phyloP scores from a whole-genome alignment of 73 alveolate species.

The Paramecium primaurelia region DNA sequence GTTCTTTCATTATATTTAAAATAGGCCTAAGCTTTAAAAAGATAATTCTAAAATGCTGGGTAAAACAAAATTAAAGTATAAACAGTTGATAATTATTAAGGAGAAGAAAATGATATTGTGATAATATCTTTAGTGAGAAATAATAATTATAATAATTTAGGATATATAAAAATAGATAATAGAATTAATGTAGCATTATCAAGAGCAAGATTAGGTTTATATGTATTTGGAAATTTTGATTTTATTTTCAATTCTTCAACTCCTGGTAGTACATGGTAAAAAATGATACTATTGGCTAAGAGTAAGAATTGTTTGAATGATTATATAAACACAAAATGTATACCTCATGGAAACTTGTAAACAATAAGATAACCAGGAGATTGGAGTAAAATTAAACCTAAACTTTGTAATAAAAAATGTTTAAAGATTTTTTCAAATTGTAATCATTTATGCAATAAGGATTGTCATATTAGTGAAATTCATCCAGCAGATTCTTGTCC shows the following conservation, averaged over 20 bases:
- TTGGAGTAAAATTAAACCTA: neutral
- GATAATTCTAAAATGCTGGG: neutral
- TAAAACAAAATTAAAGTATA: slow-evolving; percentile 62
- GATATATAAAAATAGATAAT: slow-evolving; percentile 76
- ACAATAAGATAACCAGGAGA: neutral
- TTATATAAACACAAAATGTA: neutral
- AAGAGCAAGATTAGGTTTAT: slow-evolving; percentile 88
- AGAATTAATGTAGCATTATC: slow-evolving; percentile 89
- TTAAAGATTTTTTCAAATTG: neutral
- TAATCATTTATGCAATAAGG: slow-evolving; percentile 50
- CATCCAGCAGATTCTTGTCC: neutral
- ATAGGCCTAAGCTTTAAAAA: slow-evolving; percentile 64
- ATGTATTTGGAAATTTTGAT: slow-evolving; percentile 83
- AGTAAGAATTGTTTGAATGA: slow-evolving; percentile 41
- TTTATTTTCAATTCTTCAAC: slow-evolving; percentile 65
- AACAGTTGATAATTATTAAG: slow-evolving; percentile 89
- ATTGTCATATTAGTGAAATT: slow-evolving; percentile 34
- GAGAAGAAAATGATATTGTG: slow-evolving; percentile 92
- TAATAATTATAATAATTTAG: slow-evolving; percentile 67
- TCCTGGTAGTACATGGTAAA: slow-evolving; percentile 25
- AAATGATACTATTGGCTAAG: slow-evolving; percentile 53
- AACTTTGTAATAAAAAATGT: slow-evolving; percentile 47
- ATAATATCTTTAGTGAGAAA: slow-evolving; percentile 81
- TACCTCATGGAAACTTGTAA: neutral
- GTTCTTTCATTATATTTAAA: slow-evolving; percentile 81